Percentiles rank a stretch among this genome's conserved stretches.
phyloP scores from a whole-genome alignment of 2,329 filamentous ascomycete species.

The Delphinella strobiligena region DNA sequence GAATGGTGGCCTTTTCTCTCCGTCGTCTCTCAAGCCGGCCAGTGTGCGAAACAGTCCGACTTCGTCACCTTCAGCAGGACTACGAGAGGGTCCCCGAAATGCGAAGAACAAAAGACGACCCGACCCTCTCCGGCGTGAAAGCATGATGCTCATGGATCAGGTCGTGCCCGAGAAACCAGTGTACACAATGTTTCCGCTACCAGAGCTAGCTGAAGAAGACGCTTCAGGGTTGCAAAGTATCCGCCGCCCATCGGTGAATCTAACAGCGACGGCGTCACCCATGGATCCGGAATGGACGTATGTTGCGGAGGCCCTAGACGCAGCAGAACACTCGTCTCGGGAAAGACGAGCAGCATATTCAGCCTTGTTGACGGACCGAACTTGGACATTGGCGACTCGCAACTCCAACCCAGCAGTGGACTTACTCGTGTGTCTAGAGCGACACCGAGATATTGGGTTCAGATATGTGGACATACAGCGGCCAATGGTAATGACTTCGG shows the following conservation, averaged over 20 bases:
- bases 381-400: conserved; percentile 85
- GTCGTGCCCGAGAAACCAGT: conserved; percentile 26
- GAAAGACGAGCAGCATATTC: conserved; percentile 71
- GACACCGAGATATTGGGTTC: conserved; percentile 85
- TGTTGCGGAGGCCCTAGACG: conserved; percentile 22
- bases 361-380: conserved; percentile 73
- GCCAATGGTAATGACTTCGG: conserved; percentile 87
- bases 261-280: conserved; percentile 21
- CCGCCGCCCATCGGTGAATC: conserved; percentile 15
- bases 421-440: conserved; percentile 81
- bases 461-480: conserved; percentile 92
- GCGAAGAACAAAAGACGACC: conserved; percentile 11
- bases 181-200: conserved; percentile 18
- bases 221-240: background rate
- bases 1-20: conserved; percentile 91
- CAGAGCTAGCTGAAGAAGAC: conserved; percentile 13
- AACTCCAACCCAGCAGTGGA: conserved; percentile 92
- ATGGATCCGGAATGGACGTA: conserved; percentile 32
- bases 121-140: conserved; percentile 28
- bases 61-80: background rate
- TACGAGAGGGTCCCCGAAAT: conserved; percentile 1
- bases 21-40: conserved; percentile 33
- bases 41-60: conserved; percentile 15
- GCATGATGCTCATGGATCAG: conserved; percentile 38
- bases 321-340: conserved; percentile 52